Evolutionary conservation across 2,329 filamentous ascomycete species (phyloP).

Genomic region (Penicillium sp.): DNA sequence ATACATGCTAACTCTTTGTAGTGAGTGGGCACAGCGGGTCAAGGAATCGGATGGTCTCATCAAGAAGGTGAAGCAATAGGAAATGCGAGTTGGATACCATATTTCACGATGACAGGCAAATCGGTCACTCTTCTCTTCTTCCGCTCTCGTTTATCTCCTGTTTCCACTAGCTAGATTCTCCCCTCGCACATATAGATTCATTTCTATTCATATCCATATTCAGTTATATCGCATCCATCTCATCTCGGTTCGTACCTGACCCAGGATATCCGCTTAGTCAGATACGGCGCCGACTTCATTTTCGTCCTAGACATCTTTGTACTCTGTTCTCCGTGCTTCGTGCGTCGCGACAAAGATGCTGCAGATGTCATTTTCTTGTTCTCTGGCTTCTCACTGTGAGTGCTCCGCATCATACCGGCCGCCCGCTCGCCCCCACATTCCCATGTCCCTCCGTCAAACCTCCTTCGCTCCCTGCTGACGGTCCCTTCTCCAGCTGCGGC

Average conservation of each 20-base stretch:
- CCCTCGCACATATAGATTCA: background rate
- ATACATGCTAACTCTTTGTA: slow-evolving; percentile 17
- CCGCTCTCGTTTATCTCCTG: background rate
- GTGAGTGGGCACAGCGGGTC: slow-evolving; percentile 53
- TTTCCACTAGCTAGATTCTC: background rate
- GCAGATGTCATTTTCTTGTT: slow-evolving; percentile 22
- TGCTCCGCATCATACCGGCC: slow-evolving; percentile 12
- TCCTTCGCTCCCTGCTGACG: slow-evolving; percentile 28
- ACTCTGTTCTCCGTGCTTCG: background rate
- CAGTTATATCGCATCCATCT: background rate
- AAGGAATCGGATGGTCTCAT: slow-evolving; percentile 48
- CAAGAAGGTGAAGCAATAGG: slow-evolving; percentile 32
- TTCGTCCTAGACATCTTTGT: slow-evolving; percentile 1
- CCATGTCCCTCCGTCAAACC: slow-evolving; percentile 29
- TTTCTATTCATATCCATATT: background rate
- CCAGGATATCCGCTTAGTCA: slow-evolving; percentile 14
- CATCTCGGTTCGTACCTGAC: background rate
- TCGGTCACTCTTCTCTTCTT: background rate
- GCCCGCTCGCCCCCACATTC: slow-evolving; percentile 29
- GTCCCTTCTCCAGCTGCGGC: slow-evolving; percentile 28
- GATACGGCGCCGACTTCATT: background rate
- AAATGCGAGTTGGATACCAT: background rate
- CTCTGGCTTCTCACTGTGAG: slow-evolving; percentile 31
- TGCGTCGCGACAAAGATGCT: slow-evolving; percentile 33
- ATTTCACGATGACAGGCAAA: background rate